Evolutionary conservation across 257 asterid species (phyloP).

Genomic region (Solanum habrochaites): DNA sequence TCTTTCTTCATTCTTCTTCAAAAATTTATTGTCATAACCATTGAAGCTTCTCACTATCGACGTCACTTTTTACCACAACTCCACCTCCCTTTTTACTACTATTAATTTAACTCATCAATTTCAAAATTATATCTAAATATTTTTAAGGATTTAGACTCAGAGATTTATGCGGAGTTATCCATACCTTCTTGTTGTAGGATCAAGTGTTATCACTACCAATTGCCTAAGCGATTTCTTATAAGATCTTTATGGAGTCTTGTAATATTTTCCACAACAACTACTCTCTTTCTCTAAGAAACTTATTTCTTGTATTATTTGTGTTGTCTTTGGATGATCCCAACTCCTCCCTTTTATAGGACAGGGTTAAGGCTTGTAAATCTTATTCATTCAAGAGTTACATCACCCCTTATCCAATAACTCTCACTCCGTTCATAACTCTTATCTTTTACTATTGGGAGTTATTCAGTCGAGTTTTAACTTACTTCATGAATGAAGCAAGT

Average conservation of each 20-base stretch:
- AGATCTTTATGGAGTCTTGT: background rate
- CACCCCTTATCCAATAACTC: background rate
- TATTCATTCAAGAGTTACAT: background rate
- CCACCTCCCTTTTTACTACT: too few species aligned
- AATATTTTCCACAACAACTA: background rate
- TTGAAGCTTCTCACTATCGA: too few species aligned
- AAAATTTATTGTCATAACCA: too few species aligned
- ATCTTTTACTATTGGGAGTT: background rate
- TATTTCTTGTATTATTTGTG: too few species aligned
- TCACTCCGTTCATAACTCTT: background rate
- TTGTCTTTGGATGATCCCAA: too few species aligned
- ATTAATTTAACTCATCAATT: too few species aligned
- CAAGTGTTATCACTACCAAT: background rate
- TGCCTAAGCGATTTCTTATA: background rate
- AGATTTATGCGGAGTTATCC: too few species aligned
- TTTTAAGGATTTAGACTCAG: too few species aligned
- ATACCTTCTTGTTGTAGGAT: background rate
- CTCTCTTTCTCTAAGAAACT: too few species aligned
- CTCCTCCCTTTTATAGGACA: background rate
- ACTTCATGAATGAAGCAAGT: background rate
- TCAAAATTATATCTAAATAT: too few species aligned
- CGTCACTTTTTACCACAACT: too few species aligned
- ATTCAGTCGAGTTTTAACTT: background rate
- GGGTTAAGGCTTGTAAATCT: background rate
- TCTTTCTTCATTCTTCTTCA: too few species aligned